Conservation (phyloP, 148 eudicot genomes). For the Diospyros kaki region DNA sequence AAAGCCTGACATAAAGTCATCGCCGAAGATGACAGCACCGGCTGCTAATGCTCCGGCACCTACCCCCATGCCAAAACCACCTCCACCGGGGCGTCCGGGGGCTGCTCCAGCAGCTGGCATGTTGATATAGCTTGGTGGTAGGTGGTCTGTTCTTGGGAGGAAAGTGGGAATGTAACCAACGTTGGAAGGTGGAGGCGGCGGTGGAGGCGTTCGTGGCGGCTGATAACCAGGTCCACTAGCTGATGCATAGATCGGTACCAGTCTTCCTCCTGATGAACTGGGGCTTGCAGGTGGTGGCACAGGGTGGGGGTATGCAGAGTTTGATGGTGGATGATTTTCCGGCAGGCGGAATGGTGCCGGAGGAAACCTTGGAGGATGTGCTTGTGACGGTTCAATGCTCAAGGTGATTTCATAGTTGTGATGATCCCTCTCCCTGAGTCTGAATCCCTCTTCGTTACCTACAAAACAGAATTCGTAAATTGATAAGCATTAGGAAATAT, state of each 20-base stretch:
- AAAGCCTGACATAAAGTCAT: constrained; percentile 63
- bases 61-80: constrained; percentile 66
- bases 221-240: constrained; percentile 29
- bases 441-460: constrained; percentile 51
- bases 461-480: constrained; percentile 7
- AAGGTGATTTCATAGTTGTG: constrained; percentile 27
- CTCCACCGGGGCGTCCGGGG: constrained; percentile 34
- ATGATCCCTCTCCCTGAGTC: constrained; percentile 26
- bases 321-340: constrained; percentile 21
- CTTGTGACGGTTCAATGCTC: constrained; percentile 22
- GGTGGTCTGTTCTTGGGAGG: constrained; percentile 29
- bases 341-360: constrained; percentile 20
- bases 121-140: constrained; percentile 40
- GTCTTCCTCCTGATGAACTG: constrained; percentile 8
- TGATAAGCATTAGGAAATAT: not conserved
- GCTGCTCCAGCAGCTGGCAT: constrained; percentile 50
- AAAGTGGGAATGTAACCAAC: constrained; percentile 46
- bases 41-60: constrained; percentile 84
- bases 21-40: constrained; percentile 76
- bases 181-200: constrained; percentile 50
- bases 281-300: constrained; percentile 18
- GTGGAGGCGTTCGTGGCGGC: constrained; percentile 37
- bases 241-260: constrained; percentile 24
- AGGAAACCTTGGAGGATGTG: constrained; percentile 25
- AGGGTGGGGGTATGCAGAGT: constrained; percentile 27